phyloP scores from a whole-genome alignment of 2,329 filamentous ascomycete species.

The Fusarium algeriense region DNA sequence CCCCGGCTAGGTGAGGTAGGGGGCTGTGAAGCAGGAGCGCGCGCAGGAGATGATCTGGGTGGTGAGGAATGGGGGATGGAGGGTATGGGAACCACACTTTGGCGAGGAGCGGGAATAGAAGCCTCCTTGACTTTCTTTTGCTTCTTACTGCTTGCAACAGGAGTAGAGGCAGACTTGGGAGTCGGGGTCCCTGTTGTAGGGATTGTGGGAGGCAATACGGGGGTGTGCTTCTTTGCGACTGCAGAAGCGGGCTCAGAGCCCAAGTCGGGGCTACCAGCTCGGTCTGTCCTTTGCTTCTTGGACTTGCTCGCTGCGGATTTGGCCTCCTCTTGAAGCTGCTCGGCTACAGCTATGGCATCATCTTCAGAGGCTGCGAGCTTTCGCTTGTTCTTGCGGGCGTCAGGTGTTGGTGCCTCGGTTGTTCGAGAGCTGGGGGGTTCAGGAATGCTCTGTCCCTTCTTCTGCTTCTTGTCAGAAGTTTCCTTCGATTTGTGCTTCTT shows the following conservation, averaged over 20 bases:
- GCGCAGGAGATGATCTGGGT: constrained; percentile 43
- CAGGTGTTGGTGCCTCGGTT: constrained; percentile 34
- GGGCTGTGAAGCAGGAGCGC: constrained; percentile 24
- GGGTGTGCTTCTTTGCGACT: constrained; percentile 50
- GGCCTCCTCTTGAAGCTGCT: constrained; percentile 53
- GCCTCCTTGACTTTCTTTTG: constrained; percentile 50
- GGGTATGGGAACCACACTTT: constrained; percentile 53
- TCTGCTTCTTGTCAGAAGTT: constrained; percentile 49
- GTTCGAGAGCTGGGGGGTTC: constrained; percentile 32
- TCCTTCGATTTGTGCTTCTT: constrained; percentile 51
- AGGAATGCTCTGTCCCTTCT: constrained; percentile 35
- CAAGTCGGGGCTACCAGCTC: constrained; percentile 51
- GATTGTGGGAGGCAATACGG: constrained; percentile 50
- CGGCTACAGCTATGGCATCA: constrained; percentile 52
- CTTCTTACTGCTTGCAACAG: constrained; percentile 44
- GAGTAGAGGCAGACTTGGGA: constrained; percentile 41
- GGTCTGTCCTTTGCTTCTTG: constrained; percentile 55
- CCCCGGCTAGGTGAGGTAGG: constrained; percentile 38
- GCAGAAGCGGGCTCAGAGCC: constrained; percentile 48
- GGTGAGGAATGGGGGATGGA: constrained; percentile 51
- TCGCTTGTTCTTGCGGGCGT: constrained; percentile 53
- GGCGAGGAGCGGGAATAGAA: constrained; percentile 46
- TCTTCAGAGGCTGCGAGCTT: constrained; percentile 55
- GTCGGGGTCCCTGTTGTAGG: constrained; percentile 46
- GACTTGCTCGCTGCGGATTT: constrained; percentile 56